Evolutionary conservation across 169 alveolate genomes (phyloP).

Genomic region (Plasmodium cynomolgi): DNA sequence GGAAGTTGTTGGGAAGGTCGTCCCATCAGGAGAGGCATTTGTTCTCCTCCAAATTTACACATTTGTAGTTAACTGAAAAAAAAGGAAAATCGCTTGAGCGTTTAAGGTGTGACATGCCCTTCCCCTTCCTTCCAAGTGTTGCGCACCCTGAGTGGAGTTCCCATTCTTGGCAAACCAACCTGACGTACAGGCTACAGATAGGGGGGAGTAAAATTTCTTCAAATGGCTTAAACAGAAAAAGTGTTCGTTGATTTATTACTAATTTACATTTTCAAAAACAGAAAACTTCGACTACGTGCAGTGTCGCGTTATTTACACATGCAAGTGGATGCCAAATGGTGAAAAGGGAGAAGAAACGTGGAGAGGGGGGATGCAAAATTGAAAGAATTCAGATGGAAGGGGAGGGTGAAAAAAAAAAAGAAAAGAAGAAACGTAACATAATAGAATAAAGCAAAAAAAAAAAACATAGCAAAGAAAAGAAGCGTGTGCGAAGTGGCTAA

Average conservation of each 20-base stretch:
- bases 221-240: not conserved
- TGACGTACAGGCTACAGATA: not conserved
- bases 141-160: not conserved
- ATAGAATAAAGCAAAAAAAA: not conserved
- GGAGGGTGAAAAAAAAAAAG: not conserved
- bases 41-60: not conserved
- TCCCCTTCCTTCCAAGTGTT: not conserved
- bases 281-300: not conserved
- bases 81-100: not conserved
- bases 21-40: not conserved
- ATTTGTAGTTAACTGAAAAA: not conserved
- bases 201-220: not conserved
- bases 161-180: not conserved
- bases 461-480: not conserved
- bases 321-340: not conserved
- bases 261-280: not conserved
- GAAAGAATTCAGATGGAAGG: not conserved
- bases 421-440: not conserved
- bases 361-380: not conserved
- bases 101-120: not conserved
- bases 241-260: not conserved
- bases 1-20: not conserved
- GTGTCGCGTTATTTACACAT: not conserved
- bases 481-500: not conserved
- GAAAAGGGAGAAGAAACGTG: not conserved